phyloP scores from a whole-genome alignment of 164 flowering plant genomes.

The Stephania yunnanensis region DNA sequence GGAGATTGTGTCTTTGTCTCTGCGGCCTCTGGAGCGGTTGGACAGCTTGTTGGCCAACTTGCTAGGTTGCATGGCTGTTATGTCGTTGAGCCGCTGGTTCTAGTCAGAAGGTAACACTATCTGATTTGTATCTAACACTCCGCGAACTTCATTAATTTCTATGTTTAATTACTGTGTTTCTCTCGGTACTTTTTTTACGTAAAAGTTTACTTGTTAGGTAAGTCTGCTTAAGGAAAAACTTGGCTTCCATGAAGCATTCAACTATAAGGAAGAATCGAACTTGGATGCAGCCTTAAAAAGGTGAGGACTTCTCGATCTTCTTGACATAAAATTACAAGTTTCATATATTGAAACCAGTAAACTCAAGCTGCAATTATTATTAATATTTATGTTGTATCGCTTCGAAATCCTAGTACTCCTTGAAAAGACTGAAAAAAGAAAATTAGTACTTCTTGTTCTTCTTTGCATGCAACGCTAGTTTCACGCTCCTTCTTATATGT shows the following conservation, averaged over 20 bases:
- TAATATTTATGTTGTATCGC: neutral
- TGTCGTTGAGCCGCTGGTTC: conserved; percentile 77
- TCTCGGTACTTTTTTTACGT: neutral
- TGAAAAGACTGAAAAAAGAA: too few relatives aligned
- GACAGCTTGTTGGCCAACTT: conserved; percentile 79
- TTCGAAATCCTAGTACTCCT: neutral
- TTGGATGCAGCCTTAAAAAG: conserved; percentile 49
- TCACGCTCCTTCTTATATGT: neutral
- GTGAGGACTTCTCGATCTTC: conserved; percentile 16
- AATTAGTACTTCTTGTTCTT: neutral
- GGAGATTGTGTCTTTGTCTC: conserved; percentile 66
- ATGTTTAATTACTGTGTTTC: neutral
- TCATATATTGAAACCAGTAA: neutral
- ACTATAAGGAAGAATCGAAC: conserved; percentile 53
- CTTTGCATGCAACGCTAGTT: neutral
- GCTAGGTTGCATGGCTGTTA: conserved; percentile 77
- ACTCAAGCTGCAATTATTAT: neutral
- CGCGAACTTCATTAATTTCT: neutral
- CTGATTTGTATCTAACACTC: neutral
- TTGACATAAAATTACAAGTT: neutral
- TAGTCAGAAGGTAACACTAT: conserved; percentile 36
- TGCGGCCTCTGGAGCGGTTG: conserved; percentile 85
- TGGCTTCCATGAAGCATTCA: conserved; percentile 60
- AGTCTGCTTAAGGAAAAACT: conserved; percentile 48
- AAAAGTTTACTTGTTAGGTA: conserved; percentile 25